phyloP scores from a whole-genome alignment of 2,329 filamentous ascomycete genomes.

The Ceratocystis albifundus region DNA sequence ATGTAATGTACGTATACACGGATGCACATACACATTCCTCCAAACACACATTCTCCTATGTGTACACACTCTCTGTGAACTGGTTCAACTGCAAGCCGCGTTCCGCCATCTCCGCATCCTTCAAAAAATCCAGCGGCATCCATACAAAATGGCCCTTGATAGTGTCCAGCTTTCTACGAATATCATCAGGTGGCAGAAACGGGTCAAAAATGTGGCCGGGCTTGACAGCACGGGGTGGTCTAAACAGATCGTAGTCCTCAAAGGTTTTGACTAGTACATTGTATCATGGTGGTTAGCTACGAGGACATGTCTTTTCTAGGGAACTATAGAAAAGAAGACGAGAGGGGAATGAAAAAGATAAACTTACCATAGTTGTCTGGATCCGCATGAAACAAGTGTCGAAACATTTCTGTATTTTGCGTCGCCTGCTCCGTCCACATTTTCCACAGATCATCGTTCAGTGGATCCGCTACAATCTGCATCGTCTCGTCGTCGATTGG shows the following conservation, averaged over 20 bases:
- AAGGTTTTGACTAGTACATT: constrained; percentile 60
- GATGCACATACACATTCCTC: no score
- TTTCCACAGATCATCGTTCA: constrained; percentile 54
- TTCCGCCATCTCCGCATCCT: constrained; percentile 80
- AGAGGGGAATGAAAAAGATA: neutral
- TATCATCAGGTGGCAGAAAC: constrained; percentile 59
- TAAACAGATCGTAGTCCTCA: constrained; percentile 75
- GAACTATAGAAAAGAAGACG: neutral
- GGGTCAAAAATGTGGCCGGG: constrained; percentile 78
- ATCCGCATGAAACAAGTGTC: constrained; percentile 76
- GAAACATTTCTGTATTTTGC: constrained; percentile 61
- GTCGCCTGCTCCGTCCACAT: constrained; percentile 59
- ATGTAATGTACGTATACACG: no score
- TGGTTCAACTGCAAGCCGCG: constrained; percentile 73
- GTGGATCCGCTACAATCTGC: constrained; percentile 57
- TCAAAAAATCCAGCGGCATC: constrained; percentile 85
- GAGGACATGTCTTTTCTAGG: neutral
- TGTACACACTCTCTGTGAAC: constrained; percentile 79
- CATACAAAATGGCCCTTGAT: constrained; percentile 84
- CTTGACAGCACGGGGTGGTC: constrained; percentile 58
- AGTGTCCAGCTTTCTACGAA: constrained; percentile 62
- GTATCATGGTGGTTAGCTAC: constrained; percentile 5
- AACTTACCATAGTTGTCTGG: constrained; percentile 68
- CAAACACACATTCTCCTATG: constrained; percentile 33
- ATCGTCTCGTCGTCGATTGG: constrained; percentile 47